A percentile compares a stretch with the other conserved stretches of the same genome.
phyloP scores from a whole-genome alignment of 495 filamentous ascomycete species.

The Penicillium argentinense region DNA sequence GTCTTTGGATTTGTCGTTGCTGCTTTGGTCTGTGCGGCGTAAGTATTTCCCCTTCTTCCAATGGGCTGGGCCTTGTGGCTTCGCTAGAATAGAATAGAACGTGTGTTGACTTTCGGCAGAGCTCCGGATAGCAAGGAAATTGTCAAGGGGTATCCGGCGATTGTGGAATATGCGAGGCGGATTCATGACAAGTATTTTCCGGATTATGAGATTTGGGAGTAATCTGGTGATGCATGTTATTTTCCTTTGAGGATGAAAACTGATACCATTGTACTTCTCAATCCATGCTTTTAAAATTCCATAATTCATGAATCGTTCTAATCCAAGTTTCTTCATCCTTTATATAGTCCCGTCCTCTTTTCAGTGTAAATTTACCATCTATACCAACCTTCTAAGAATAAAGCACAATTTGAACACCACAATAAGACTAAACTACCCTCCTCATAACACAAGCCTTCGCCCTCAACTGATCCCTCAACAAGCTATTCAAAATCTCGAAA shows the following conservation, averaged over 20 bases:
- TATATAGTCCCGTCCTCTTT: too few species aligned
- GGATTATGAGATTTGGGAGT: constrained; percentile 50
- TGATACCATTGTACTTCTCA: too few species aligned
- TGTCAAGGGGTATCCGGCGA: constrained; percentile 43
- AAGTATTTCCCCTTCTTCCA: constrained; percentile 27
- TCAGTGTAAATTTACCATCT: too few species aligned
- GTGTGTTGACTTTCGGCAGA: constrained; percentile 25
- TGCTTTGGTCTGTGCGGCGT: constrained; percentile 53
- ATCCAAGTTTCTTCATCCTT: too few species aligned
- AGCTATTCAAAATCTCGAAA: not conserved
- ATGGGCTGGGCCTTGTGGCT: too few species aligned
- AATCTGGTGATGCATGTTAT: not conserved
- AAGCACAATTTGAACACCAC: too few species aligned
- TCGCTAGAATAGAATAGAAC: not conserved
- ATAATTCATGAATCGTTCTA: too few species aligned
- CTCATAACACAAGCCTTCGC: not conserved
- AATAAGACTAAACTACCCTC: not conserved
- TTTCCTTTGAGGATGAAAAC: not conserved
- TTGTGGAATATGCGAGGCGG: constrained; percentile 56
- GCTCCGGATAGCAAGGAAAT: constrained; percentile 44
- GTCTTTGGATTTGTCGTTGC: constrained; percentile 58
- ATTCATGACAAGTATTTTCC: constrained; percentile 60
- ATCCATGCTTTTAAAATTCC: not conserved
- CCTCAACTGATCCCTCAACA: constrained; percentile 3
- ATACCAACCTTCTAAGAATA: too few species aligned